Conservation (phyloP, 768 basidiomycete genomes). For the Scleroderma bovista region DNA sequence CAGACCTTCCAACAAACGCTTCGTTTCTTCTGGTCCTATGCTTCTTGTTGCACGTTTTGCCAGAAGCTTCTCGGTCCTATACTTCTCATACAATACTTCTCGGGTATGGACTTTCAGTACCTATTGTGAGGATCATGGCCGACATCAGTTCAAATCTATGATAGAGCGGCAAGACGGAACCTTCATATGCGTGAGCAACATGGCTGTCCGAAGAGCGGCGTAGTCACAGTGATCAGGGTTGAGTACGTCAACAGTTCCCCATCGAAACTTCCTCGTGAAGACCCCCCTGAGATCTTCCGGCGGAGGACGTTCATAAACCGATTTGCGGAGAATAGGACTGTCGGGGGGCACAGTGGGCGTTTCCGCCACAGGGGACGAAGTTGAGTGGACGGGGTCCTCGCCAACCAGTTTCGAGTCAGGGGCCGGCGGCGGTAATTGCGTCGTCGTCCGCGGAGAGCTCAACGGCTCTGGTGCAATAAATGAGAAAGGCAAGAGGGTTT, state of each 20-base stretch:
- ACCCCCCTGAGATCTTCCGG: slow-evolving; percentile 69
- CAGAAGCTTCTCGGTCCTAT: slow-evolving; percentile 85
- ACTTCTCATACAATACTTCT: slow-evolving; percentile 91
- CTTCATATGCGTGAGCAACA: slow-evolving; percentile 82
- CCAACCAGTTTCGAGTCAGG: slow-evolving; percentile 17
- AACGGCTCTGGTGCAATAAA: slow-evolving; percentile 67
- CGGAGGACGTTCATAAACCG: slow-evolving; percentile 37
- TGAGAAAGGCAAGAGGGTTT: slow-evolving; percentile 66
- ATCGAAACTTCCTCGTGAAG: slow-evolving; percentile 75
- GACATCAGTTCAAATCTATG: neutral
- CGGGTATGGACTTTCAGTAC: slow-evolving; percentile 77
- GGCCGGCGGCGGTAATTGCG: slow-evolving; percentile 7
- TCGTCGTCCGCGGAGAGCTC: slow-evolving; percentile 31
- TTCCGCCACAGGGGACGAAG: slow-evolving; percentile 16
- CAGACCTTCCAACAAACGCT: slow-evolving; percentile 69
- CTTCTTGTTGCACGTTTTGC: slow-evolving; percentile 77
- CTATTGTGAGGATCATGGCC: slow-evolving; percentile 32
- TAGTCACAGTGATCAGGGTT: slow-evolving; percentile 87
- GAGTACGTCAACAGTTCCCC: slow-evolving; percentile 87
- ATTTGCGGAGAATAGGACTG: slow-evolving; percentile 28
- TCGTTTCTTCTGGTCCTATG: slow-evolving; percentile 70
- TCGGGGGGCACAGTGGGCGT: slow-evolving; percentile 31
- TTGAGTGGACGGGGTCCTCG: slow-evolving; percentile 15
- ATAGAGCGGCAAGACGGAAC: slow-evolving; percentile 36
- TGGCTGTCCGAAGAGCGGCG: slow-evolving; percentile 73